Evolutionary conservation across 1,284 basidiomycete genomes (phyloP).

Genomic region (Ustanciosporium gigantosporum): DNA sequence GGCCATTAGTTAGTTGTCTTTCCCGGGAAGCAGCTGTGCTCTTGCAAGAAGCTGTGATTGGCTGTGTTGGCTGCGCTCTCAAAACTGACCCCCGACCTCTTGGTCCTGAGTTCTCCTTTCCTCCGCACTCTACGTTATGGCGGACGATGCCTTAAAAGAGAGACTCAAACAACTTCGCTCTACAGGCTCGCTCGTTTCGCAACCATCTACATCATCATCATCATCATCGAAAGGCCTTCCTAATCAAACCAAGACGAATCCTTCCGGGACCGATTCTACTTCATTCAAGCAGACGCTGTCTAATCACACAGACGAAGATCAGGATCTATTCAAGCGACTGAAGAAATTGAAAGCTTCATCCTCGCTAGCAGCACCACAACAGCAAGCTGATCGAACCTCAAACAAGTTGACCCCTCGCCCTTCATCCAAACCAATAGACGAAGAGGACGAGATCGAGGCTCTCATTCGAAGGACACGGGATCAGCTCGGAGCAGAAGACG

Average conservation of each 20-base stretch:
- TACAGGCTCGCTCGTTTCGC: background rate
- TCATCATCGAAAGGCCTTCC: background rate
- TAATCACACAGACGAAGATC: background rate
- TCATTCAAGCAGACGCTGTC: no score
- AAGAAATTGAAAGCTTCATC: background rate
- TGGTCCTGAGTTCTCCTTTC: background rate
- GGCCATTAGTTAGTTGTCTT: no score
- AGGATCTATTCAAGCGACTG: background rate
- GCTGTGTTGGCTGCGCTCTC: background rate
- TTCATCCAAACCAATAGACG: conserved; percentile 1
- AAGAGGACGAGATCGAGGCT: conserved; percentile 33
- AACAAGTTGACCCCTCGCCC: background rate
- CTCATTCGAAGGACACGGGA: conserved; percentile 22
- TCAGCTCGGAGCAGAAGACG: conserved; percentile 16
- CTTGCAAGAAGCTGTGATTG: no score
- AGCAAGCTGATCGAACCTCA: no score
- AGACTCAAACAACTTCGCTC: conserved; percentile 10
- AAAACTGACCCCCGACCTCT: background rate
- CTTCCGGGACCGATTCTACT: no score
- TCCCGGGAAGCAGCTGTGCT: no score
- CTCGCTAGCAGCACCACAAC: background rate
- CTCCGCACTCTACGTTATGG: conserved; percentile 2
- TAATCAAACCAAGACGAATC: background rate
- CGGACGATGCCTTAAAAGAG: conserved; percentile 25
- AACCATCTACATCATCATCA: background rate